These are phyloP conservation scores for Moesziomyces parantarcticus DNA, from an alignment of 1,284 basidiomycete genomes.

Conservation along the genomic window DNA sequence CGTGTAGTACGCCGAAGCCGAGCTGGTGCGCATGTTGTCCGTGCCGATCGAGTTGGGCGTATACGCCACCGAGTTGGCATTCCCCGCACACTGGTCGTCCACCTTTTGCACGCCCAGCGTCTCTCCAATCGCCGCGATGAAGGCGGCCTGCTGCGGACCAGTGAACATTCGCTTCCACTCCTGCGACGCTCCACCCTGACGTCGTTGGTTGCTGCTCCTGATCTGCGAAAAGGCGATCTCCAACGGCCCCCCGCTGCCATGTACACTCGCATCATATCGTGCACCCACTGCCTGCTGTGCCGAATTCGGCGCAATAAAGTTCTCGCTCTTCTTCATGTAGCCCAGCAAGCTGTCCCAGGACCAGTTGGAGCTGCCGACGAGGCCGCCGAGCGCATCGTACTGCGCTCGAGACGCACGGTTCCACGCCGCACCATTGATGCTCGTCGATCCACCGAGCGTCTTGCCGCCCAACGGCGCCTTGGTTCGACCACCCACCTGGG, in stretches of 20 bases:
- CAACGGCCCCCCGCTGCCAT: constrained; percentile 73
- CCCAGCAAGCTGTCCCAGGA: constrained; percentile 73
- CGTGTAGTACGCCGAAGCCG: constrained; percentile 70
- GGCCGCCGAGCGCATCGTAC: constrained; percentile 73
- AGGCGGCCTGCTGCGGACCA: constrained; percentile 73
- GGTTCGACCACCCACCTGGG: constrained; percentile 61
- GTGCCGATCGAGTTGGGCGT: constrained; percentile 69
- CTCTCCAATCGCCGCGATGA: constrained; percentile 71
- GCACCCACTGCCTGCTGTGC: constrained; percentile 72
- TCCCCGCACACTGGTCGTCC: constrained; percentile 74
- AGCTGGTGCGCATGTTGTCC: constrained; percentile 56
- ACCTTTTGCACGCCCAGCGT: constrained; percentile 71
- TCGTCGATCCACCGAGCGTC: constrained; percentile 74
- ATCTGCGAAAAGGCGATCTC: constrained; percentile 70
- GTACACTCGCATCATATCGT: constrained; percentile 69
- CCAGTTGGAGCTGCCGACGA: constrained; percentile 73
- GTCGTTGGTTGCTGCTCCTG: constrained; percentile 55
- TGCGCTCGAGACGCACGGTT: constrained; percentile 74
- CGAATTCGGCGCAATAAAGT: constrained; percentile 73
- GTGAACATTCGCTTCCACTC: constrained; percentile 71
- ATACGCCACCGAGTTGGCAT: constrained; percentile 73
- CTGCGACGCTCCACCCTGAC: constrained; percentile 6
- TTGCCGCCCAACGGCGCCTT: constrained; percentile 72
- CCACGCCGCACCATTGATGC: constrained; percentile 75
- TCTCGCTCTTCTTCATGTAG: constrained; percentile 74